Conservation (phyloP, 345 rosid genomes). For the Abelmoschus esculentus region DNA sequence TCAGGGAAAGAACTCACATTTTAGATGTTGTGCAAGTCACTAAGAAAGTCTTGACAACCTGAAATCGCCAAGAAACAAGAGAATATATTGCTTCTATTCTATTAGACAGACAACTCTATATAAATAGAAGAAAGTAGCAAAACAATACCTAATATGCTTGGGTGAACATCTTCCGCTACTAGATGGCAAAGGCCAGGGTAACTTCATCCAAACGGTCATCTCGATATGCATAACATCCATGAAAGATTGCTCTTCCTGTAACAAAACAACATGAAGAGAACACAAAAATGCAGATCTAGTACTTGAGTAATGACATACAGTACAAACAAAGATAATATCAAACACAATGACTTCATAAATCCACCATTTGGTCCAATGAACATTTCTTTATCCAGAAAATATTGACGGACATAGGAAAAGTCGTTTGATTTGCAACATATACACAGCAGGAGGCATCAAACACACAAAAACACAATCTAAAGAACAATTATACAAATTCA, state of each 20-base stretch:
- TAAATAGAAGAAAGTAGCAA: not conserved
- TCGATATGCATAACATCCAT: constrained; percentile 37
- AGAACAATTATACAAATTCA: not conserved
- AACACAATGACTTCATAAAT: too few species aligned
- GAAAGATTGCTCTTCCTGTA: not conserved
- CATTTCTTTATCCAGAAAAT: not conserved
- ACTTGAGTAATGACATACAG: not conserved
- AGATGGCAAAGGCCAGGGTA: constrained; percentile 61
- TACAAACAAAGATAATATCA: not conserved
- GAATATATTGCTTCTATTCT: not conserved
- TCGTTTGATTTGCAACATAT: not conserved
- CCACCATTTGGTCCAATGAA: not conserved
- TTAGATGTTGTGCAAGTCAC: constrained; percentile 8
- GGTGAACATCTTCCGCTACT: constrained; percentile 67
- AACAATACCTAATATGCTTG: constrained; percentile 32
- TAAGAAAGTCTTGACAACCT: constrained; percentile 17
- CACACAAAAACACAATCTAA: not conserved
- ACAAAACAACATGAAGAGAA: not conserved
- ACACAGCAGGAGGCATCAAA: not conserved
- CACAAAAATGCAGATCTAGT: not conserved
- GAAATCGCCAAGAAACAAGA: not conserved
- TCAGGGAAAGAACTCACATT: constrained; percentile 3
- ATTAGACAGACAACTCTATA: not conserved
- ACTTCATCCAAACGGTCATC: constrained; percentile 78
- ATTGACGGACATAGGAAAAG: not conserved